Percentiles rank a stretch among this genome's conserved stretches.
Conservation (phyloP, 768 basidiomycete species). For the Tylopilus felleus region DNA sequence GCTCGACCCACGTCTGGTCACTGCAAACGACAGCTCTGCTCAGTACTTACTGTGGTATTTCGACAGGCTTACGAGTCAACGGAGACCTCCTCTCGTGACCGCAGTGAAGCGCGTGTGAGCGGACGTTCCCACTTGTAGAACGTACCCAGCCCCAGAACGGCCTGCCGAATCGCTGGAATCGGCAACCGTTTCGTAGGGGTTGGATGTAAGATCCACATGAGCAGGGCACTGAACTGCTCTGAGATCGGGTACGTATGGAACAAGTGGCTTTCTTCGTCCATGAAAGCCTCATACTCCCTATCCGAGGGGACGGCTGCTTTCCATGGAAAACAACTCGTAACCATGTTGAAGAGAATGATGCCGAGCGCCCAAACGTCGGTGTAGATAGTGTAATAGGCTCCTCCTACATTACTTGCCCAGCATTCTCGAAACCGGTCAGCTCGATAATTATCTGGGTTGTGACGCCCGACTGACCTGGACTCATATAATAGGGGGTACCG, state of each 20-base stretch:
- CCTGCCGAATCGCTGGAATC: not conserved
- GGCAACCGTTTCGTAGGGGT: not conserved
- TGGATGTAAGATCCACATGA: conserved; percentile 2
- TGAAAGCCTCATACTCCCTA: not conserved
- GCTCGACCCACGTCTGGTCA: not conserved
- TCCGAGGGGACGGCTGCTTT: not conserved
- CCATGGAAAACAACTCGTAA: conserved; percentile 42
- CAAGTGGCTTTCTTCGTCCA: conserved; percentile 1
- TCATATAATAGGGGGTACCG: not conserved
- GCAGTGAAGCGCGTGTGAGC: not conserved
- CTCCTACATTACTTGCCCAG: conserved; percentile 40
- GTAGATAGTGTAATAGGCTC: conserved; percentile 3
- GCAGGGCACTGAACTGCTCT: not conserved
- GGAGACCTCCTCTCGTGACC: not conserved
- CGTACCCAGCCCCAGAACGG: not conserved
- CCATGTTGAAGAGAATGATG: conserved; percentile 78
- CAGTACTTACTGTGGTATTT: not conserved
- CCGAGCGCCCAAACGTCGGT: conserved; percentile 69
- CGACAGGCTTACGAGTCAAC: not conserved
- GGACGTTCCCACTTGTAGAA: not conserved
- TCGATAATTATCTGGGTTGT: not conserved
- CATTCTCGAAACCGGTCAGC: conserved; percentile 44
- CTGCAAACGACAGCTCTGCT: not conserved
- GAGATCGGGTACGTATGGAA: conserved; percentile 5
- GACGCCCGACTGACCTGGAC: not conserved